These are phyloP conservation scores for Sugiyamaella mastotermitis DNA, from an alignment of 805 yeast genomes.

Conservation along the genomic window DNA sequence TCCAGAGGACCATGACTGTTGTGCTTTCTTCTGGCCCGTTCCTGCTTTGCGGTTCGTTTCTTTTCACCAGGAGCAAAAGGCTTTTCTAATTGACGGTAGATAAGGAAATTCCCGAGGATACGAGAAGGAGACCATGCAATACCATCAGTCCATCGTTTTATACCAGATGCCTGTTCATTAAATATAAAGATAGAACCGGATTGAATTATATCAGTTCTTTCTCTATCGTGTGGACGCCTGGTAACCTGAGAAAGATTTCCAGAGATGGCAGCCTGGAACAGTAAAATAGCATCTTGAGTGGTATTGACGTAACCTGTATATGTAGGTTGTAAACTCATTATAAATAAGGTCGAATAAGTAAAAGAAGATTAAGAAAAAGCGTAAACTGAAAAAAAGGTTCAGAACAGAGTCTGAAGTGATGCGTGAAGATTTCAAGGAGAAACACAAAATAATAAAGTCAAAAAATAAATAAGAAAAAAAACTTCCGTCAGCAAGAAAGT, in stretches of 20 bases:
- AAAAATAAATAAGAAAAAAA: no score
- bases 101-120: constrained; percentile 75
- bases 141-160: constrained; percentile 97
- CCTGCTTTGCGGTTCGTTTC: constrained; percentile 25
- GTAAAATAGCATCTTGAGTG: constrained; percentile 74
- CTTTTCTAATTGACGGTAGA: constrained; percentile 66
- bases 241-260: constrained; percentile 56
- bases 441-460: no score
- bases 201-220: constrained; percentile 55
- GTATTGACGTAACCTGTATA: constrained; percentile 72
- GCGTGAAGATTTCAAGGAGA: no score
- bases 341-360: constrained; percentile 1
- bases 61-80: constrained; percentile 41
- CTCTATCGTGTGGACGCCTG: constrained; percentile 78
- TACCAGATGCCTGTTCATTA: constrained; percentile 73
- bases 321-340: constrained; percentile 40
- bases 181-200: constrained; percentile 84
- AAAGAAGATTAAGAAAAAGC: neutral
- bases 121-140: constrained; percentile 89
- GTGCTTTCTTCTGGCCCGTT: constrained; percentile 6
- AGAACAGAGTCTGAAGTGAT: no score
- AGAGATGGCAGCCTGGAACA: constrained; percentile 72
- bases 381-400: neutral
- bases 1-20: neutral
- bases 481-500: no score